These are phyloP conservation scores for Saprolegnia parasitica DNA, from an alignment of 352 stramenopile species.

Conservation along the genomic window DNA sequence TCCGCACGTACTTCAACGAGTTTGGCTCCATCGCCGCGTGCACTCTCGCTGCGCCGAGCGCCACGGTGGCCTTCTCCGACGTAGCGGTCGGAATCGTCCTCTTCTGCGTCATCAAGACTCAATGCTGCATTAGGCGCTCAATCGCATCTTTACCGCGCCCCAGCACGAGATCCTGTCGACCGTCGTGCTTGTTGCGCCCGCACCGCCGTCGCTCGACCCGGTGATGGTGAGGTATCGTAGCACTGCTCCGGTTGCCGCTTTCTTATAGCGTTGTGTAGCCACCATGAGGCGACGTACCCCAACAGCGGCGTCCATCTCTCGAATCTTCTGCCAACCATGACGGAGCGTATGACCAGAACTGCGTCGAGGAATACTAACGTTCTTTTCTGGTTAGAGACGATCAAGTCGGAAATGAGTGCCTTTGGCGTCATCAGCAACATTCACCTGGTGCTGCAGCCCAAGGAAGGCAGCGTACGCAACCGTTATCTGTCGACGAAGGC, in stretches of 20 bases:
- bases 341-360: conserved; percentile 7
- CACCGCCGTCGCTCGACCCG: conserved; percentile 7
- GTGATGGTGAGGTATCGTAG: not conserved
- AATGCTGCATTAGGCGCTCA: conserved; percentile 5
- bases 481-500: not conserved
- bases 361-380: not conserved
- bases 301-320: conserved; percentile 24
- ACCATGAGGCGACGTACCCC: conserved; percentile 11
- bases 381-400: not conserved
- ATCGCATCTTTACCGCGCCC: conserved; percentile 13
- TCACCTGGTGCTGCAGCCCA: conserved; percentile 14
- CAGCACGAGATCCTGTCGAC: not conserved
- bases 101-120: not conserved
- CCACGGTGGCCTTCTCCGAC: conserved; percentile 6
- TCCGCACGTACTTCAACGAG: conserved; percentile 17
- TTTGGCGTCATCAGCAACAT: conserved; percentile 22
- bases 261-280: no score
- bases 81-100: not conserved
- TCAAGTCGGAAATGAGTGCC: conserved; percentile 27
- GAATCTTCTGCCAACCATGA: conserved; percentile 24
- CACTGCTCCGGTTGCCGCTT: no score
- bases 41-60: not conserved
- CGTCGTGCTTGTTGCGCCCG: conserved; percentile 12
- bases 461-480: conserved; percentile 18
- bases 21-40: conserved; percentile 18